Evolutionary conservation across 2,329 filamentous ascomycete species (phyloP), one percentile per base, ranked within the genome.

Genomic region (Sporothrix sp.): DNA sequence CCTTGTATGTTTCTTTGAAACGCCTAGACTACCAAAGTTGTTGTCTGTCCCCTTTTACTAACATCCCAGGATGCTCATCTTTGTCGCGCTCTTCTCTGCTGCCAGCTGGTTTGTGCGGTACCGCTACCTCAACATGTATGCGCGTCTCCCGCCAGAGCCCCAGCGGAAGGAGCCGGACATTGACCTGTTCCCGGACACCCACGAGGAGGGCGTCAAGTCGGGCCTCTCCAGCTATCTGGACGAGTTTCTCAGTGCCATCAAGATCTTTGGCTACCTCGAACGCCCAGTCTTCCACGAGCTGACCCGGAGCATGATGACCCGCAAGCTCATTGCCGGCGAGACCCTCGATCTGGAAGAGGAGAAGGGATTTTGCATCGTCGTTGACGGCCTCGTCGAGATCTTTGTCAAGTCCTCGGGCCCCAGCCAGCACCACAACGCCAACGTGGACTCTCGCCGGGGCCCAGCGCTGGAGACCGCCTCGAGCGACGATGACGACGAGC

Each of bases 171-270:
- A 97, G 67, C 89, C 93, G 0, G 87, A 95, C 59, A 80, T 98
- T 63, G 94, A 97, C 61, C 74, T 98, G 11, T 97, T 97, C 63
- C 90, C 93, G 4, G 91, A 97, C 61, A 84, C 85, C 3, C 87
- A 95, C 61, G 91, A 95, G 58, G 85, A 85, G 45, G 89, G 90
- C 56, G 82, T 82, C 27, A 98, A 98, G 66, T 83, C 89, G 1
- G 93, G 91, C 0, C 73, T 98, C 39, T 82, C 88, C n/a, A 98
- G 90, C 64, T 98, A 98, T 60, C 75, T 98, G 23, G 93, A 98
- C 67, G 94, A 98, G 65, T 98, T 98, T 60, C 72, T 98, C 20
- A 97, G 90, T 63, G 93, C 94, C 27, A 98, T 98, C 71, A 98
- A 97, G 67, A 93, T 98, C 52, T 98, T 98, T 68, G 93, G 93